These are phyloP conservation scores for Cymodocea nodosa DNA, from an alignment of 116 monocot species.

Conservation along the genomic window DNA sequence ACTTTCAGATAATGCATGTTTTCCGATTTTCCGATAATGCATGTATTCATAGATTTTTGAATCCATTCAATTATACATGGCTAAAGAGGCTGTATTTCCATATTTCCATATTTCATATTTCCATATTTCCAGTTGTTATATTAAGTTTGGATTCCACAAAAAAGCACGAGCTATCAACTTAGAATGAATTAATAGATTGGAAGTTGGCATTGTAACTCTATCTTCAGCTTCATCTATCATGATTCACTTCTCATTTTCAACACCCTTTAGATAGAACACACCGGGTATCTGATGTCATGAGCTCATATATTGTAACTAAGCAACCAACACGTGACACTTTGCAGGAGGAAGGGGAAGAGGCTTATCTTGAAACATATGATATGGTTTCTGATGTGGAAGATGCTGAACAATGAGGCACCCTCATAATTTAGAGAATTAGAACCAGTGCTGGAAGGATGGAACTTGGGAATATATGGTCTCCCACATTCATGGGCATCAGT, in stretches of 20 bases:
- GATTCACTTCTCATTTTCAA: no score
- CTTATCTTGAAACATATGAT: constrained; percentile 58
- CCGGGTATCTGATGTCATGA: not conserved
- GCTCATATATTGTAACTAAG: not conserved
- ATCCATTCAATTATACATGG: not conserved
- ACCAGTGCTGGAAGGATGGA: no score
- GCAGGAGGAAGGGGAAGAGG: constrained; percentile 86
- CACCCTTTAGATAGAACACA: not conserved
- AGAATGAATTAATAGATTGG: no score
- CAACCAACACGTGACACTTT: not conserved
- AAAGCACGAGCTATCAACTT: no score
- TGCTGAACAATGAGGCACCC: not conserved
- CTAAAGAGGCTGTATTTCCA: no score
- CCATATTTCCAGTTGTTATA: not conserved
- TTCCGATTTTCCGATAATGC: not conserved
- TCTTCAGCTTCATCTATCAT: no score
- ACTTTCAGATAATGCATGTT: constrained; percentile 1
- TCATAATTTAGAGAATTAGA: no score
- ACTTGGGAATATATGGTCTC: no score
- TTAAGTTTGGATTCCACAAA: no score
- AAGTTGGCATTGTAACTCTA: no score
- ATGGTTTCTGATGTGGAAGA: constrained; percentile 25
- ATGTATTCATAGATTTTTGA: not conserved
- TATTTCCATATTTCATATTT: not conserved
- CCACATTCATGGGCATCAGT: no score